Base-by-base conservation (phyloP, 176 grass and related monocot genomes). In the Hsuehochloa calcarea region DNA sequence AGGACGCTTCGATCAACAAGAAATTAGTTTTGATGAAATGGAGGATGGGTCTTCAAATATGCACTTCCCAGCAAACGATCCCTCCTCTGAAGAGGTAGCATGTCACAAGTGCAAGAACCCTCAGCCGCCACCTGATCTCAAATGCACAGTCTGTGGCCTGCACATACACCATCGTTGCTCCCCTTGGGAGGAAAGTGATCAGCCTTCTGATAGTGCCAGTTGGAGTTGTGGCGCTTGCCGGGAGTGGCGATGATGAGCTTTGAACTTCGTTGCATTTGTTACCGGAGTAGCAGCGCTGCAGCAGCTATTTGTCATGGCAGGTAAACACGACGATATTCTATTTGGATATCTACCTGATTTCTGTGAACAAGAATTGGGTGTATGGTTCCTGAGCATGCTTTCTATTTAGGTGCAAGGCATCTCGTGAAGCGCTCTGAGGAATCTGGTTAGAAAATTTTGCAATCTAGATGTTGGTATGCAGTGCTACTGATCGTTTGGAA, bases 201-300 rank as follows among this genome's bases (percentile, higher is more conserved):
- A 84, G 14, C 83, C 72, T 41, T 43, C 71, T 59, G 68, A 70
- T 54, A 55, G 59, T 65, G 43, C 59, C 58, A 86, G 37, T 43
- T 95, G 93, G 93, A 95, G 83, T 19, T 95, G 93, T 85, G 90
- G 93, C 65, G 55, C 65, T 84, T 95, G 93, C 80, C 88, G 83
- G 66, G 90, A 92, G 43, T 89, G 80, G 86, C 80, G 77, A 50
- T 89, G 75, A 90, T 54, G 64, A 80, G 58, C 47, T 75, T 80
- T 83, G 34, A 44, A 62, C 41, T 62, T 75, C 4, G 35, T 43
- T 74, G 40, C 64, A 80, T 81, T 64, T 75, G 31, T 77, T n/a
- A 41, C 22, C 26, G 4, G 38, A 75, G 41, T 67, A 68, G 39
- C 51, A 35, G 15, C 73, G 51, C 44, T 5, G 25, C 44, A 61